Evolutionary conservation across 2,329 filamentous ascomycete genomes (phyloP).

Genomic region (Leptographium lundbergii): DNA sequence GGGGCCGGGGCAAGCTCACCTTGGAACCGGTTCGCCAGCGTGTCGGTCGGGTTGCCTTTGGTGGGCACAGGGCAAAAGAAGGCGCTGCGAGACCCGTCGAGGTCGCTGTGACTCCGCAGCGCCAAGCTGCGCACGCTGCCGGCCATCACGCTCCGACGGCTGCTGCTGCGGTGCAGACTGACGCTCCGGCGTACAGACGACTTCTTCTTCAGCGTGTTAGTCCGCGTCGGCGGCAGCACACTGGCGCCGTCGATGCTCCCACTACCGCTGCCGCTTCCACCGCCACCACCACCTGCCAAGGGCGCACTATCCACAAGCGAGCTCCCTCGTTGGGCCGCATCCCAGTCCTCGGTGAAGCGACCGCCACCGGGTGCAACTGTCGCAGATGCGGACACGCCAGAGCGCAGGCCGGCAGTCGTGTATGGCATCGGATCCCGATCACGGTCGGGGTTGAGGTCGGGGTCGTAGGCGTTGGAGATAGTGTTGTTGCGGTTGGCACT

Average conservation of each 20-base stretch:
- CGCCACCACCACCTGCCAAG: constrained; percentile 13
- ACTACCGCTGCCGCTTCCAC: constrained; percentile 19
- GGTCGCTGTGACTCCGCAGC: constrained; percentile 54
- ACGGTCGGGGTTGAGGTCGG: constrained; percentile 3
- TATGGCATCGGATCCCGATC: background rate
- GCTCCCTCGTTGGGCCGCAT: constrained; percentile 53
- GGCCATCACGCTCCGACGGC: constrained; percentile 68
- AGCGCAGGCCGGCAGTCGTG: background rate
- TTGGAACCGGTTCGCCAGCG: constrained; percentile 79
- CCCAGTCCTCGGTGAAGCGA: constrained; percentile 59
- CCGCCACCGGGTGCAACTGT: constrained; percentile 19
- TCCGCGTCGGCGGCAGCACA: constrained; percentile 28
- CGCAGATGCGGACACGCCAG: background rate
- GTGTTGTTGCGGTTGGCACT: background rate
- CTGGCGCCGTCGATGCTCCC: constrained; percentile 30
- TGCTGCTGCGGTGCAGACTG: constrained; percentile 68
- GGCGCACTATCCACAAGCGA: constrained; percentile 44
- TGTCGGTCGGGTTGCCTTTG: constrained; percentile 73
- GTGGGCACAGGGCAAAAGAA: constrained; percentile 88
- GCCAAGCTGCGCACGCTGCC: constrained; percentile 76
- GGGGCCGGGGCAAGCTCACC: constrained; percentile 34
- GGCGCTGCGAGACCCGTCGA: constrained; percentile 64
- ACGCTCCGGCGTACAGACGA: constrained; percentile 58
- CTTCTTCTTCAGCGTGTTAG: constrained; percentile 82
- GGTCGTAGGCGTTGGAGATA: background rate